These are phyloP conservation scores for Ustilago trichophora DNA, from an alignment of 1,284 basidiomycete species.

Conservation along the genomic window DNA sequence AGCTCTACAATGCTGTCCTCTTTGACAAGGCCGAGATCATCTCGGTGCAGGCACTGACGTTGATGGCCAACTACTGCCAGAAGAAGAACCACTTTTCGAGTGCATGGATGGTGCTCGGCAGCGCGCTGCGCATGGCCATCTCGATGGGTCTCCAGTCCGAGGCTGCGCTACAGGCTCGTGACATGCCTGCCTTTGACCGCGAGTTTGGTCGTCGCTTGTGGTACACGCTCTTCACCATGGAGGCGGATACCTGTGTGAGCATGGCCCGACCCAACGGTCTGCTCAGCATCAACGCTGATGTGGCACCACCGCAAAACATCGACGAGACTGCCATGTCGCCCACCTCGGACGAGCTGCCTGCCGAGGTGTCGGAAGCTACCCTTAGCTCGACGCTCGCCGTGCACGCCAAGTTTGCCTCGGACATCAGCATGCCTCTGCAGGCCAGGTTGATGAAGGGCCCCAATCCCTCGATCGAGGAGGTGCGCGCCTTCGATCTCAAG, in stretches of 20 bases:
- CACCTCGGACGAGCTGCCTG: slow-evolving; percentile 29
- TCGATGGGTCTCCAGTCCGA: slow-evolving; percentile 45
- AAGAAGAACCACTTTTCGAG: slow-evolving; percentile 44
- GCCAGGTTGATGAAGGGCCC: slow-evolving; percentile 34
- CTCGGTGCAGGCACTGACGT: slow-evolving; percentile 39
- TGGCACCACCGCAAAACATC: slow-evolving; percentile 39
- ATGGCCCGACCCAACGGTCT: slow-evolving; percentile 47
- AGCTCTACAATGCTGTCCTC: slow-evolving; percentile 38
- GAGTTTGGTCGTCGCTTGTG: slow-evolving; percentile 45
- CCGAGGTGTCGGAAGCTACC: slow-evolving; percentile 32
- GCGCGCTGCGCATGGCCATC: slow-evolving; percentile 49
- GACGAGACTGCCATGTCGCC: slow-evolving; percentile 45
- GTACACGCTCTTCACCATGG: slow-evolving; percentile 49
- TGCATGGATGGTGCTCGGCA: slow-evolving; percentile 50
- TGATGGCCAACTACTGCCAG: slow-evolving; percentile 50
- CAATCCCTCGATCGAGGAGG: slow-evolving; percentile 46
- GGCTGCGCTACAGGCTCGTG: slow-evolving; percentile 31
- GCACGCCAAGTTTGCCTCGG: slow-evolving; percentile 43
- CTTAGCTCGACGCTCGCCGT: slow-evolving; percentile 40
- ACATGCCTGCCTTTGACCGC: slow-evolving; percentile 37
- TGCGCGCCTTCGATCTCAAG: slow-evolving; percentile 45
- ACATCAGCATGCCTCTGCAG: slow-evolving; percentile 48
- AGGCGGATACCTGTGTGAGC: slow-evolving; percentile 47
- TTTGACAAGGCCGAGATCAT: slow-evolving; percentile 48
- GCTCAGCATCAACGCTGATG: slow-evolving; percentile 40